Evolutionary conservation across 352 stramenopile genomes (phyloP).

Genomic region (Elongisporangium undulatum): DNA sequence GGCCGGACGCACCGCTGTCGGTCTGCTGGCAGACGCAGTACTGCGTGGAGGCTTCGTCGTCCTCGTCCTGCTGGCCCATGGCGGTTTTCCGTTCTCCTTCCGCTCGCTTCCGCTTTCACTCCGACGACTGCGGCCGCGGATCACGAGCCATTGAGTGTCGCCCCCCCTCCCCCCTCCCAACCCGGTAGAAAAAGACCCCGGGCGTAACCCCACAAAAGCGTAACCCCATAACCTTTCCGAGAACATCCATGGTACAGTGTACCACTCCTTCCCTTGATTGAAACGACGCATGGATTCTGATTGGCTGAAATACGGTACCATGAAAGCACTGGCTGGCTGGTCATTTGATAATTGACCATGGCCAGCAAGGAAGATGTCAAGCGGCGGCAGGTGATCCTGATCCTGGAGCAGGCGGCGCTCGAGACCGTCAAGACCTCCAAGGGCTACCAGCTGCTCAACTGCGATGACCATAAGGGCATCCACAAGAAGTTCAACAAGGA

Average conservation of each 20-base stretch:
- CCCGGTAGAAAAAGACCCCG: background rate
- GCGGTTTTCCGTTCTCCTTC: constrained; percentile 1
- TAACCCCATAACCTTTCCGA: background rate
- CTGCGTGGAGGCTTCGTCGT: constrained; percentile 28
- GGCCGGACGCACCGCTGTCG: constrained; percentile 62
- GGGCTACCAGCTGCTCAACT: constrained; percentile 99
- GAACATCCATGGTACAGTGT: too few species aligned
- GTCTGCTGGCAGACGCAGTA: constrained; percentile 86
- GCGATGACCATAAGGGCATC: constrained; percentile 97
- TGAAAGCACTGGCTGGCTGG: background rate
- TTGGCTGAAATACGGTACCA: background rate
- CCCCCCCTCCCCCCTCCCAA: background rate
- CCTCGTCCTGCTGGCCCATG: constrained; percentile 2
- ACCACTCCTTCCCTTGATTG: too few species aligned
- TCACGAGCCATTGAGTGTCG: background rate
- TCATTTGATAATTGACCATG: constrained; percentile 10
- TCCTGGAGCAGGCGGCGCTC: constrained; percentile 97
- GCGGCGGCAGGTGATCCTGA: constrained; percentile 92
- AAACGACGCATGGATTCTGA: background rate
- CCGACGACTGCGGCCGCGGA: background rate
- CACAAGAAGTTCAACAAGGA: constrained; percentile 96
- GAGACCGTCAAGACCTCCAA: constrained; percentile 99
- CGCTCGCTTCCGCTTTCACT: background rate
- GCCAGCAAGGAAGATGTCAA: constrained; percentile 68
- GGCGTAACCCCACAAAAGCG: background rate